A percentile compares a stretch with the other conserved stretches of the same genome.
Evolutionary conservation across 2,329 filamentous ascomycete species (phyloP).

Genomic region (Penicillium sp.): DNA sequence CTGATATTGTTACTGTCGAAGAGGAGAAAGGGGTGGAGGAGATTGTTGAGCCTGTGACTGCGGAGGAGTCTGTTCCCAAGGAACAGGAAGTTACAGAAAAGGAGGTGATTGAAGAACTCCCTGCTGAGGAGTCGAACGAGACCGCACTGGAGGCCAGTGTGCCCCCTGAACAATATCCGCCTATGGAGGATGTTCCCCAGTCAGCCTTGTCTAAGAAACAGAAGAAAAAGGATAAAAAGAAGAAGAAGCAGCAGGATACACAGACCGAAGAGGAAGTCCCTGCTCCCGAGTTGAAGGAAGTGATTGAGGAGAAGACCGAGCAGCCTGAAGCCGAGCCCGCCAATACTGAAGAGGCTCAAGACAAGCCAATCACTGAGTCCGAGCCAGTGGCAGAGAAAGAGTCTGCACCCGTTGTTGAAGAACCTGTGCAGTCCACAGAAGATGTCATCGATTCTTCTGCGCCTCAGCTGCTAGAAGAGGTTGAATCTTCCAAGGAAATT

Average conservation of each 20-base stretch:
- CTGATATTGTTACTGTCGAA: neutral
- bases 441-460: neutral
- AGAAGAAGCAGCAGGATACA: constrained; percentile 21
- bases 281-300: constrained; percentile 3
- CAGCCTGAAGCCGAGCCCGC: constrained; percentile 13
- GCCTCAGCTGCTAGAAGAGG: constrained; percentile 2
- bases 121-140: constrained; percentile 11
- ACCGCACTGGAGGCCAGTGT: neutral
- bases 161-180: constrained; percentile 2
- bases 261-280: neutral
- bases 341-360: constrained; percentile 6
- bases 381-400: constrained; percentile 12
- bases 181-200: constrained; percentile 14
- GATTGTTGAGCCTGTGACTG: constrained; percentile 1
- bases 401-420: constrained; percentile 1
- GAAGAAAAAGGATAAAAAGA: constrained; percentile 30
- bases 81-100: constrained; percentile 6
- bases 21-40: too few species aligned
- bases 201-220: constrained; percentile 20
- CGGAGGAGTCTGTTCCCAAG: neutral
- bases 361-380: constrained; percentile 3
- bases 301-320: constrained; percentile 20
- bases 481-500: neutral
- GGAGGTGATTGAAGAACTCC: constrained; percentile 6
- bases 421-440: neutral